Evolutionary conservation across 331 rosid genomes (phyloP).

Genomic region (Dryas integrifolia): DNA sequence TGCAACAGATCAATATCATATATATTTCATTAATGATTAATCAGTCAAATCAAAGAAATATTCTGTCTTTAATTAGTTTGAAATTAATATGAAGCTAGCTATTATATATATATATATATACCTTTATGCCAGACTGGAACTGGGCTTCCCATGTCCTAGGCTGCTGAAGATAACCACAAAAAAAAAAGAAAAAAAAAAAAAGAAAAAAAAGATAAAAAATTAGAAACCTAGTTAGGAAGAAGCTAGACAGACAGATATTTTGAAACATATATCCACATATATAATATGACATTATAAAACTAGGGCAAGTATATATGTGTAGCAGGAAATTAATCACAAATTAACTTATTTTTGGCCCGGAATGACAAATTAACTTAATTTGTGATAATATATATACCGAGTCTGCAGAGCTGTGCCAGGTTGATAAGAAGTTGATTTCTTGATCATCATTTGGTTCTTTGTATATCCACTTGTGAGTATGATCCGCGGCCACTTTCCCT

Average conservation of each 20-base stretch:
- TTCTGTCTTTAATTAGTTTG: too few relatives aligned
- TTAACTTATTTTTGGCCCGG: too few relatives aligned
- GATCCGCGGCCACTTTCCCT: slow-evolving; percentile 96
- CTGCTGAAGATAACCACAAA: slow-evolving; percentile 49
- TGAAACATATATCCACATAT: not conserved
- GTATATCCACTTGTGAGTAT: slow-evolving; percentile 94
- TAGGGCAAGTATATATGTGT: too few relatives aligned
- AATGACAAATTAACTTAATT: not conserved
- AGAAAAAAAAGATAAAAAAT: not conserved
- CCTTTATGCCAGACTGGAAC: slow-evolving; percentile 99
- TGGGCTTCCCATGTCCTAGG: slow-evolving; percentile 99
- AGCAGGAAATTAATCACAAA: too few relatives aligned
- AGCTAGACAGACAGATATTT: not conserved
- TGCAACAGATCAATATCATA: slow-evolving; percentile 25
- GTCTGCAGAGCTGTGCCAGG: slow-evolving; percentile 94
- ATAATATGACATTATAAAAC: not conserved
- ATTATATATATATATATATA: slow-evolving; percentile 3
- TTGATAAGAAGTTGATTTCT: slow-evolving; percentile 82
- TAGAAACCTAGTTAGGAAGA: not conserved
- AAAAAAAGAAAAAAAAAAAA: not conserved
- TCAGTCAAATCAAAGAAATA: not conserved
- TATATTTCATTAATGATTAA: not conserved
- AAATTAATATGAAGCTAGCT: too few relatives aligned
- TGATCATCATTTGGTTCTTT: slow-evolving; percentile 86
- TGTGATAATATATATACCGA: slow-evolving; percentile 41